Percentiles rank a stretch among this genome's conserved stretches.
Evolutionary conservation across 768 basidiomycete genomes (phyloP).

Genomic region (Lentinula sp.): DNA sequence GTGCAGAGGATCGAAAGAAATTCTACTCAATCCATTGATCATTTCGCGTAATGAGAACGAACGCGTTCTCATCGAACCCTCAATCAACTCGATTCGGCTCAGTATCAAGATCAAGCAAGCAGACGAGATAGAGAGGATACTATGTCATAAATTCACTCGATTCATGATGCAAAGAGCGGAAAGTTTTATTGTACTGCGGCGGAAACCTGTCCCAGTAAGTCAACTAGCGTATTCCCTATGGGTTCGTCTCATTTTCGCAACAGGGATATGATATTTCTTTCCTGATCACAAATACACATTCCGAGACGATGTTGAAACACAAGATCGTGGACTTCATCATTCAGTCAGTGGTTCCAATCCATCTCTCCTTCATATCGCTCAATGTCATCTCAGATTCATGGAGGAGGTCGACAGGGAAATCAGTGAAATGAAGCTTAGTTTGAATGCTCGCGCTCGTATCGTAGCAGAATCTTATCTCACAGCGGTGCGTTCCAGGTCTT

Average conservation of each 20-base stretch:
- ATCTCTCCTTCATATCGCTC: slow-evolving; percentile 1
- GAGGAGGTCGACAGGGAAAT: slow-evolving; percentile 99
- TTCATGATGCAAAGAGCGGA: slow-evolving; percentile 99
- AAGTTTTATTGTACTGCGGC: slow-evolving; percentile 91
- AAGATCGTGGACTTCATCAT: slow-evolving; percentile 99
- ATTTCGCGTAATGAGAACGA: slow-evolving; percentile 98
- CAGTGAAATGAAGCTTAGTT: slow-evolving; percentile 96
- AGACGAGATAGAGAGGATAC: slow-evolving; percentile 95
- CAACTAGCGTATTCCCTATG: not conserved
- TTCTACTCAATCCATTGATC: slow-evolving; percentile 85
- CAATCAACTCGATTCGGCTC: slow-evolving; percentile 93
- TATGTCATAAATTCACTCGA: slow-evolving; percentile 96
- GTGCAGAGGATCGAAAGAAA: slow-evolving; percentile 83
- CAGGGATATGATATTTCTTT: slow-evolving; percentile 99
- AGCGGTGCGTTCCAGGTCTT: slow-evolving; percentile 50
- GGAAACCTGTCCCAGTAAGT: slow-evolving; percentile 85
- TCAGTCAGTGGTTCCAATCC: slow-evolving; percentile 50
- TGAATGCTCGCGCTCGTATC: slow-evolving; percentile 93
- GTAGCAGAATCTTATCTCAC: slow-evolving; percentile 95
- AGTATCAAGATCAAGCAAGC: slow-evolving; percentile 99
- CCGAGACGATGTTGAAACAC: slow-evolving; percentile 99
- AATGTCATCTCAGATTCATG: slow-evolving; percentile 66
- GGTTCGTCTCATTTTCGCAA: not conserved
- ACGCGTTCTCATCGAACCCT: slow-evolving; percentile 93
- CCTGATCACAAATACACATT: slow-evolving; percentile 93